phyloP scores from a whole-genome alignment of 2,329 filamentous ascomycete species.

The Fusarium sulawesiense region DNA sequence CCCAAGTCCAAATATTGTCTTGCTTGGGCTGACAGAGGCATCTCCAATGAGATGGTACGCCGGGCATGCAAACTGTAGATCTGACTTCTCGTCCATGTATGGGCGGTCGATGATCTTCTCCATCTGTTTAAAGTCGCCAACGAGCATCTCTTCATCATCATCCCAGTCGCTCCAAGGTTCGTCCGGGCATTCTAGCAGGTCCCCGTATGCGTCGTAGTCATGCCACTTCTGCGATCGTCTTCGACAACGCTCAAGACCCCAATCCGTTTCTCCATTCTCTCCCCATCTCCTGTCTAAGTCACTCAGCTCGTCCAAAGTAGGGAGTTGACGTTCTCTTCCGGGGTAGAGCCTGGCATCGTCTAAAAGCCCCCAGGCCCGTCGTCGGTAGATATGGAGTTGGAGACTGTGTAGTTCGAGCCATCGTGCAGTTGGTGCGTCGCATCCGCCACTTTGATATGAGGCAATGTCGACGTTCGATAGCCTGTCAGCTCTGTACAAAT shows the following conservation, averaged over 20 bases:
- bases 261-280: background rate
- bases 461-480: background rate
- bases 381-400: background rate
- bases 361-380: background rate
- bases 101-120: background rate
- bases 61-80: background rate
- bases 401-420: background rate
- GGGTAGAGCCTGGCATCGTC: background rate
- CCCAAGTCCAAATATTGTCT: background rate
- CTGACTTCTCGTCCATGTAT: background rate
- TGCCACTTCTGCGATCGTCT: background rate
- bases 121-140: background rate
- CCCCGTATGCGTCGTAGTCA: background rate
- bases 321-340: background rate
- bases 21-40: background rate
- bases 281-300: background rate
- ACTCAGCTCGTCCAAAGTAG: background rate
- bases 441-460: background rate
- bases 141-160: background rate
- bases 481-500: background rate
- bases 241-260: background rate
- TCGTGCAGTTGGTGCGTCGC: background rate
- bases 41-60: accelerated
- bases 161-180: background rate
- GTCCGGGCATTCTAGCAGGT: background rate